Percentiles rank a stretch among this genome's conserved stretches.
phyloP scores from a whole-genome alignment of 169 alveolate species.

The Plasmodium adleri region DNA sequence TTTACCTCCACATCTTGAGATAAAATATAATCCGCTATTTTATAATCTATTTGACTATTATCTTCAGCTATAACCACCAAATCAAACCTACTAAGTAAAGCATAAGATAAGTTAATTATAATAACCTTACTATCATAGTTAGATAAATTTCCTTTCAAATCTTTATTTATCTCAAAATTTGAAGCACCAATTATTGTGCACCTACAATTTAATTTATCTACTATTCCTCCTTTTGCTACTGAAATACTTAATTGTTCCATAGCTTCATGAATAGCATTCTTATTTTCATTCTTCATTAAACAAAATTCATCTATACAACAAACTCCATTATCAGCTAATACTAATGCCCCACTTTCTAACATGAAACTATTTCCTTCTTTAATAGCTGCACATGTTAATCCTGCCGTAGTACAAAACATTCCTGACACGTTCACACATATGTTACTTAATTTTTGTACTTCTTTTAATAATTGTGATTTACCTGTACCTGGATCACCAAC shows the following conservation, averaged over 20 bases:
- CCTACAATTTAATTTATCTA: constrained; percentile 78
- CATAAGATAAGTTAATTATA: constrained; percentile 60
- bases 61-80: constrained; percentile 79
- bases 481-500: constrained; percentile 98
- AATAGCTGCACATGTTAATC: constrained; percentile 92
- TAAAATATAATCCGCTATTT: constrained; percentile 54
- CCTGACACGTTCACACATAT: constrained; percentile 87
- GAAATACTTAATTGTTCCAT: constrained; percentile 96
- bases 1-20: constrained; percentile 13
- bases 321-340: constrained; percentile 95
- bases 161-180: constrained; percentile 75
- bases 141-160: constrained; percentile 18
- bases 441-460: constrained; percentile 84
- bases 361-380: constrained; percentile 92
- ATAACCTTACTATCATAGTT: constrained; percentile 22
- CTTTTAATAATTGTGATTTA: constrained; percentile 91
- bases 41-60: constrained; percentile 36
- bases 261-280: constrained; percentile 94
- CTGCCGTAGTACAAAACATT: constrained; percentile 92
- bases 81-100: constrained; percentile 84
- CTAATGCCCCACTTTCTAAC: constrained; percentile 96
- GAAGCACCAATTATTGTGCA: constrained; percentile 88
- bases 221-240: constrained; percentile 92
- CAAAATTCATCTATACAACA: constrained; percentile 97
- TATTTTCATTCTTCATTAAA: constrained; percentile 88